Percentiles rank a stretch among this genome's conserved stretches.
phyloP scores from a whole-genome alignment of 169 alveolate genomes.

The Cystoisospora suis region DNA sequence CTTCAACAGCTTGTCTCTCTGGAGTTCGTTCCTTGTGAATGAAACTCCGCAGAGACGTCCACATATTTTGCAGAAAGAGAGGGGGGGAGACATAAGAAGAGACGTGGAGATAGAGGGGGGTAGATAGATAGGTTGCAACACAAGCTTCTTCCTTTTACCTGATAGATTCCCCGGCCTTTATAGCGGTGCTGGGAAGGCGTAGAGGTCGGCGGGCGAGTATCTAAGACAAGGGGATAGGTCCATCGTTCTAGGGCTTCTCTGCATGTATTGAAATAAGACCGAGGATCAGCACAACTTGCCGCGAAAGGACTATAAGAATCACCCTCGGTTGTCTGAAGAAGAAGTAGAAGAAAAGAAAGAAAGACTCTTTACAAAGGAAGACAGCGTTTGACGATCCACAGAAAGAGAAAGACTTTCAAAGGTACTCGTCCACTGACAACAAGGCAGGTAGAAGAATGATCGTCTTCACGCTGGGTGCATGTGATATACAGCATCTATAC shows the following conservation, averaged over 20 bases:
- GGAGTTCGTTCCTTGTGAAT: no score
- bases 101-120: no score
- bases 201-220: not conserved
- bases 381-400: not conserved
- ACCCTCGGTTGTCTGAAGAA: not conserved
- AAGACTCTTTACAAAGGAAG: no score
- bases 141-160: not conserved
- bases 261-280: constrained; percentile 1
- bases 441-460: no score
- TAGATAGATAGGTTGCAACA: no score
- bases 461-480: no score
- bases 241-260: not conserved
- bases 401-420: no score
- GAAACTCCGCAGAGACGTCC: no score
- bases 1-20: not conserved
- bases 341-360: no score
- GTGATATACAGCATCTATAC: no score
- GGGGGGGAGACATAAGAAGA: not conserved
- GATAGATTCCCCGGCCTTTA: constrained; percentile 17
- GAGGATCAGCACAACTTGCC: not conserved
- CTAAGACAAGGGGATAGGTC: constrained; percentile 1
- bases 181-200: constrained; percentile 11
- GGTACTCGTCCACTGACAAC: no score
- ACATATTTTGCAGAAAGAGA: no score
- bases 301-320: not conserved